phyloP scores from a whole-genome alignment of 768 basidiomycete species.

The Leccinum boreale region DNA sequence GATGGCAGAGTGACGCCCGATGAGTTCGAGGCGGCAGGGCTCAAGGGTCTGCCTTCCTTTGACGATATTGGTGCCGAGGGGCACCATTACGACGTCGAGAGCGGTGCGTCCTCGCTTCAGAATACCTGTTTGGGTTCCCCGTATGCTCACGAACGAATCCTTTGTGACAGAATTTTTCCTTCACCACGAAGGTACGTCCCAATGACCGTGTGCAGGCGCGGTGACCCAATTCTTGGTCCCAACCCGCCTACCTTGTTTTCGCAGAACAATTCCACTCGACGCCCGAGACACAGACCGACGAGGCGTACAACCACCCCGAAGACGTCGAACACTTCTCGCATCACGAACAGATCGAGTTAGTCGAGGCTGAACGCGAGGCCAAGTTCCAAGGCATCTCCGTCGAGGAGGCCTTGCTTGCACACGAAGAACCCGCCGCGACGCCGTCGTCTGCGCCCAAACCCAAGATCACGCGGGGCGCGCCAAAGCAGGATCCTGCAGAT shows the following conservation, averaged over 20 bases:
- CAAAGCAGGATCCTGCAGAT: conserved; percentile 64
- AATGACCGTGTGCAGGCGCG: no score
- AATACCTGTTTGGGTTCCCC: neutral
- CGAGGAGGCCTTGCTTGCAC: conserved; percentile 60
- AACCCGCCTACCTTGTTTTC: neutral
- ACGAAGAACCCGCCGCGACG: conserved; percentile 38
- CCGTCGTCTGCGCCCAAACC: conserved; percentile 36
- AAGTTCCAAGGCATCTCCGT: conserved; percentile 78
- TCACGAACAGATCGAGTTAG: conserved; percentile 79
- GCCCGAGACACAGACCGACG: conserved; percentile 96
- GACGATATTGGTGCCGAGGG: conserved; percentile 84
- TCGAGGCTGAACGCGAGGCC: conserved; percentile 84
- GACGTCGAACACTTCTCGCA: conserved; percentile 89
- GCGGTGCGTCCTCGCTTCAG: conserved; percentile 49
- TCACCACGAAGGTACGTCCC: conserved; percentile 84
- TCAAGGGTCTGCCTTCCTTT: conserved; percentile 79
- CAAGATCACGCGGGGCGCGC: conserved; percentile 52
- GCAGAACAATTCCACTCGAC: conserved; percentile 90
- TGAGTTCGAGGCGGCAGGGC: conserved; percentile 71
- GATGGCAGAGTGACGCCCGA: conserved; percentile 68
- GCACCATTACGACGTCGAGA: conserved; percentile 90
- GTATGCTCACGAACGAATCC: neutral
- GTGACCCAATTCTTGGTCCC: neutral
- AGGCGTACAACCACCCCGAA: conserved; percentile 91
- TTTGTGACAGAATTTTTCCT: conserved; percentile 78